Base-by-base conservation (phyloP, 2,329 filamentous ascomycete genomes). In the Xylariaceae sp. region DNA sequence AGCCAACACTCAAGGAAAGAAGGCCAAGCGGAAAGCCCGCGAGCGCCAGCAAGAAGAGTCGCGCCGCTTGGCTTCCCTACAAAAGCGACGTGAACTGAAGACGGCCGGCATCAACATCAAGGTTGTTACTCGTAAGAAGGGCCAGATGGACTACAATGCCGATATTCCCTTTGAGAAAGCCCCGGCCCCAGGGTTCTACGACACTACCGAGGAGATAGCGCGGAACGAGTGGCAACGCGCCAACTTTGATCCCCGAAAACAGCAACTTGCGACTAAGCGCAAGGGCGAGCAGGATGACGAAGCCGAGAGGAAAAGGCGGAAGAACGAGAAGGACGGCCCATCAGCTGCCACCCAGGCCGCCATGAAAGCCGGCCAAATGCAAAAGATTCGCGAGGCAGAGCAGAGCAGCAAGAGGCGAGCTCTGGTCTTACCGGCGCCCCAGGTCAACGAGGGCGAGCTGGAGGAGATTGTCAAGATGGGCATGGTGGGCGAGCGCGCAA, bases 391-490 rank as follows among this genome's bases (percentile, higher is more conserved):
- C 18, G 92, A 98, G 63, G 92, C 92, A 2, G 92, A 98, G 59
- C 90, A 94, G 60, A 93, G 86, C 64, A 95, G 87, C 67, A 96
- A 94, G 63, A 77, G 92, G 37, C 77, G 87, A 37, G 66, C 81
- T 5, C 68, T 98, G n/a, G 78, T 81, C 29, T 67, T 98, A 17
- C 92, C 92, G 7, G 69, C 84, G 16, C 92, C 92, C 7, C 92
- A 98, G 61, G 87, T 98, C 49, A 81, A 85, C 57, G 92, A 98
- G 52, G 74, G 78, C 27, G 92, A 98, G 61, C 68, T 98, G 38
- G 92, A 98, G 54, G 89, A 95, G 46, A 96, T 98, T 52, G 87
- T 98, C 44, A 98, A 98, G 67, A 94, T 96, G 88, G 90, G 92
- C 28, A 84, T 94, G 74, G 77, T 88, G 39, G 92, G 90, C 23